A percentile compares a stretch with the other conserved stretches of the same genome.
These are phyloP conservation scores for Cantharellus anzutake DNA, from an alignment of 768 basidiomycete species.

Conservation along the genomic window DNA sequence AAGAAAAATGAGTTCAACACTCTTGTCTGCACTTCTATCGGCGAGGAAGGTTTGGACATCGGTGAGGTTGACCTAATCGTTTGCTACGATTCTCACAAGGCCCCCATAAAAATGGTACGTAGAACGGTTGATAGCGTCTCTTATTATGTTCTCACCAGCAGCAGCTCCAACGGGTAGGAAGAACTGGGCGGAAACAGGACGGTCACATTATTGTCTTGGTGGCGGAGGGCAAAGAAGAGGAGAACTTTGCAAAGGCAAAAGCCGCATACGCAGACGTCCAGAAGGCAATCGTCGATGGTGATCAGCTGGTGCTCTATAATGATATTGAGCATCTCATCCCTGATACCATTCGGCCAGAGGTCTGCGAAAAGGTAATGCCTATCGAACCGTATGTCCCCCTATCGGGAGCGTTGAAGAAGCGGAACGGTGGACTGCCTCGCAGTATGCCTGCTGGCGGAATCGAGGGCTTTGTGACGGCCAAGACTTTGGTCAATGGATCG, in stretches of 20 bases:
- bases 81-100: constrained; percentile 93
- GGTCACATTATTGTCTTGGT: constrained; percentile 85
- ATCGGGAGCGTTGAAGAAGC: too few relatives aligned
- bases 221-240: constrained; percentile 77
- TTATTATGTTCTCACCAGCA: not conserved
- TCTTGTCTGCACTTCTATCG: constrained; percentile 88
- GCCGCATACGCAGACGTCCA: constrained; percentile 78
- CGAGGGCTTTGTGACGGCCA: constrained; percentile 14
- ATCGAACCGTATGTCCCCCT: constrained; percentile 49
- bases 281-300: constrained; percentile 65
- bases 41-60: constrained; percentile 96
- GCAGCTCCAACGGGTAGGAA: constrained; percentile 87
- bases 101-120: constrained; percentile 85
- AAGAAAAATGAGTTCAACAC: constrained; percentile 78
- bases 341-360: constrained; percentile 51
- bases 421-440: constrained; percentile 12
- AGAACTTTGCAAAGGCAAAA: constrained; percentile 77
- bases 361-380: constrained; percentile 65
- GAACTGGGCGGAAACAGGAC: constrained; percentile 82
- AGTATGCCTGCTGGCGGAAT: not conserved
- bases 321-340: constrained; percentile 82
- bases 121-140: constrained; percentile 2
- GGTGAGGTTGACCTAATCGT: constrained; percentile 92
- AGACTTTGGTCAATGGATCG: constrained; percentile 20
- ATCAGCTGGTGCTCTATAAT: constrained; percentile 77